Evolutionary conservation across 2,329 filamentous ascomycete genomes (phyloP).

Genomic region (Alternaria triticimaculans): DNA sequence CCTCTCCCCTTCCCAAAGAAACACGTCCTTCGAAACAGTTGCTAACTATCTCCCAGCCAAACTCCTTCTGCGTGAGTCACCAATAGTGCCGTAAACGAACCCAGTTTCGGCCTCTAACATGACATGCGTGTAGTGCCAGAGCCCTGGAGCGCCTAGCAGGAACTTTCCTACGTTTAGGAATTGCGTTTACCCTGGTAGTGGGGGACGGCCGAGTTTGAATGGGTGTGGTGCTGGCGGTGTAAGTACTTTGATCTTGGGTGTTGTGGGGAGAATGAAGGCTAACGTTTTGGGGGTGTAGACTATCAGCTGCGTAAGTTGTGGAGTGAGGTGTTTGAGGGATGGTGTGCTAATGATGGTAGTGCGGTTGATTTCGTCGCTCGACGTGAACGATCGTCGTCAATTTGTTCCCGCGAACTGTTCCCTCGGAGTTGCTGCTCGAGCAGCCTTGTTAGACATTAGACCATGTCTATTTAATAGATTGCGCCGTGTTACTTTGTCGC

Average conservation of each 20-base stretch:
- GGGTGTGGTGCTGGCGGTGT: background rate
- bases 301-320: background rate
- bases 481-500: too few relatives aligned
- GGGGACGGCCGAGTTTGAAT: background rate
- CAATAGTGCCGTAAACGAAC: background rate
- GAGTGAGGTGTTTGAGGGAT: rapidly evolving
- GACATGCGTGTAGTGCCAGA: background rate
- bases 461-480: too few relatives aligned
- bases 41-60: background rate
- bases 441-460: too few relatives aligned
- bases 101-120: background rate
- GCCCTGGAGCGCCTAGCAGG: background rate
- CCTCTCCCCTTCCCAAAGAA: background rate
- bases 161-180: background rate
- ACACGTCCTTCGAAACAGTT: background rate
- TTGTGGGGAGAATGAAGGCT: background rate
- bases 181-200: background rate
- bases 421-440: too few relatives aligned
- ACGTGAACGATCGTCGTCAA: too few relatives aligned
- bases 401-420: too few relatives aligned
- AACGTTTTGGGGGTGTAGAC: background rate
- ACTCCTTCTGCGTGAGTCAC: background rate
- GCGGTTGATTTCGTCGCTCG: background rate
- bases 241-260: background rate
- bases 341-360: background rate